phyloP scores from a whole-genome alignment of 768 basidiomycete species.

The Lepiota brunneoincarnata region DNA sequence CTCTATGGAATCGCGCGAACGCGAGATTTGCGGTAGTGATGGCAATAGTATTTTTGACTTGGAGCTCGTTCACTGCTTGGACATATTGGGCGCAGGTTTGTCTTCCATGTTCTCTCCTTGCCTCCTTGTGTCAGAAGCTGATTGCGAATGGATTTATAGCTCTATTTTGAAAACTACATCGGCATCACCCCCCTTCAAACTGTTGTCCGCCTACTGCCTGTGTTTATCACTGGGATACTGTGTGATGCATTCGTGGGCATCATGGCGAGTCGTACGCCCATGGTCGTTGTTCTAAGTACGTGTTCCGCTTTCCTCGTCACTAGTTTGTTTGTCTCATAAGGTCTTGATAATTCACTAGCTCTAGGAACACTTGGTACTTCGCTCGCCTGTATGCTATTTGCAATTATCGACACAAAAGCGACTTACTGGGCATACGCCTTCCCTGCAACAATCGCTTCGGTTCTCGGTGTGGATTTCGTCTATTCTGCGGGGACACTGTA shows the following conservation, averaged over 20 bases:
- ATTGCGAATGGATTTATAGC: slow-evolving; percentile 26
- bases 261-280: slow-evolving; percentile 50
- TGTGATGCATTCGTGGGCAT: slow-evolving; percentile 68
- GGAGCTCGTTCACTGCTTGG: slow-evolving; percentile 57
- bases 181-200: slow-evolving; percentile 52
- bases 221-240: slow-evolving; percentile 60
- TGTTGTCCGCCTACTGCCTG: slow-evolving; percentile 68
- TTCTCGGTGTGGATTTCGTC: slow-evolving; percentile 78
- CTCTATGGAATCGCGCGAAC: slow-evolving; percentile 59
- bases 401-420: slow-evolving; percentile 52
- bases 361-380: slow-evolving; percentile 59
- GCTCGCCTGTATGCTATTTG: slow-evolving; percentile 61
- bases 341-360: slow-evolving; percentile 4
- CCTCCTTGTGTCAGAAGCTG: neutral
- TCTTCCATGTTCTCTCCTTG: slow-evolving; percentile 16
- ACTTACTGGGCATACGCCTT: slow-evolving; percentile 79
- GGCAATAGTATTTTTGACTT: slow-evolving; percentile 60
- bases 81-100: slow-evolving; percentile 32
- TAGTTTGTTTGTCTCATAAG: neutral
- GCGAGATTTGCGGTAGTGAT: slow-evolving; percentile 64
- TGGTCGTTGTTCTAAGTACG: slow-evolving; percentile 59
- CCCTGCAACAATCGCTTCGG: slow-evolving; percentile 59
- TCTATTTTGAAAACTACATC: slow-evolving; percentile 72
- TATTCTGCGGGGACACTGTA: slow-evolving; percentile 73
- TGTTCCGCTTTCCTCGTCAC: neutral